Percentiles rank a stretch among this genome's conserved stretches.
phyloP scores from a whole-genome alignment of 2,329 filamentous ascomycete species.

The Colletotrichum camelliae region DNA sequence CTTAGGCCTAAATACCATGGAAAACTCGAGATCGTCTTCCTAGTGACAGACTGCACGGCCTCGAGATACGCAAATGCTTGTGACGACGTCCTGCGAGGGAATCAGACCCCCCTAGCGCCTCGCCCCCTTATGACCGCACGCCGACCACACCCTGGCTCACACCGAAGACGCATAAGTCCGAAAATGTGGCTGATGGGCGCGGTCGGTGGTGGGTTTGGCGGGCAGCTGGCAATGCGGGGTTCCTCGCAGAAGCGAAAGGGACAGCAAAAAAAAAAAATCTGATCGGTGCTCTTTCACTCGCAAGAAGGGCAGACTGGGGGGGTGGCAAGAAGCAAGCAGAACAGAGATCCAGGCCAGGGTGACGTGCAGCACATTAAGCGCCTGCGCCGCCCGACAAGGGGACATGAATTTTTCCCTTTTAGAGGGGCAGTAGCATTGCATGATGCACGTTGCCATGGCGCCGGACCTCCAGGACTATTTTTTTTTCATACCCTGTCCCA shows the following conservation, averaged over 20 bases:
- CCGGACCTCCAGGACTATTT: neutral
- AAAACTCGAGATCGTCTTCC: neutral
- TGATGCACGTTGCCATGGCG: constrained; percentile 13
- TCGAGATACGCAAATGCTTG: neutral
- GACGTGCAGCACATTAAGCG: constrained; percentile 19
- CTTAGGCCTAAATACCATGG: neutral
- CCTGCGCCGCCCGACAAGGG: constrained; percentile 7
- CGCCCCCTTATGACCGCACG: neutral
- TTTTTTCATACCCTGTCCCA: neutral
- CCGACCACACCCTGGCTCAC: neutral
- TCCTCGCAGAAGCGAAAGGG: neutral
- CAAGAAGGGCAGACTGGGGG: neutral
- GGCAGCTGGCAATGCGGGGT: constrained; percentile 10
- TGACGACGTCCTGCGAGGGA: neutral
- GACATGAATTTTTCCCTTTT: neutral
- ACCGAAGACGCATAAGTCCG: constrained; percentile 11
- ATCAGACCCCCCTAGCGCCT: neutral
- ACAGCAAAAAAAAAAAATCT: neutral
- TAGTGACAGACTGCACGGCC: neutral
- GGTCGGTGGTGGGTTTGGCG: neutral
- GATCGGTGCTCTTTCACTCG: neutral
- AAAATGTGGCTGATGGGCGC: constrained; percentile 2
- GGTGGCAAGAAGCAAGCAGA: constrained; percentile 1
- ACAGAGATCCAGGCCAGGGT: neutral
- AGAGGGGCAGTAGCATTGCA: constrained; percentile 10